These are phyloP conservation scores for Euphrasia confusa DNA, from an alignment of 257 asterid species.

Conservation along the genomic window DNA sequence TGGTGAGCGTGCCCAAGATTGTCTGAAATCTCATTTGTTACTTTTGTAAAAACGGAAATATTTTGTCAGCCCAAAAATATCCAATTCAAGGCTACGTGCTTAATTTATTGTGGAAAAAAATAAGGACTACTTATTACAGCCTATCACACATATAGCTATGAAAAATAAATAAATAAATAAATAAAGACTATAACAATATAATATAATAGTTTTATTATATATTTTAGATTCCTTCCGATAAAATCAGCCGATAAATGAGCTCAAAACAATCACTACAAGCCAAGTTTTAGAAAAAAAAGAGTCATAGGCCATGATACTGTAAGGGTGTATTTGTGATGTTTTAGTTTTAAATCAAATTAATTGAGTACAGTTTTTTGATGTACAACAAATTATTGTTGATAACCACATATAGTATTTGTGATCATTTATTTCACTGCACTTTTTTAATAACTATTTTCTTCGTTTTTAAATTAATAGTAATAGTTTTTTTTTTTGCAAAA, in stretches of 20 bases:
- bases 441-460: no score
- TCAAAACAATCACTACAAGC: not conserved
- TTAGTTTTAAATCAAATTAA: no score
- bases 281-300: no score
- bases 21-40: constrained; percentile 28
- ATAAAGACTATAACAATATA: not conserved
- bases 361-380: no score
- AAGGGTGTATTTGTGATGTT: no score
- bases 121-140: not conserved
- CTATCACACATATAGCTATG: not conserved
- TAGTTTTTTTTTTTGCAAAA: no score
- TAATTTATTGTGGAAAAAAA: constrained; percentile 11
- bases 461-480: no score
- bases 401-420: no score
- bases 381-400: no score
- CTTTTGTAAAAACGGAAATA: constrained; percentile 23
- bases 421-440: no score
- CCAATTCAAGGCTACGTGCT: constrained; percentile 23
- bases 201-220: not conserved
- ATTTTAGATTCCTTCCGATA: not conserved
- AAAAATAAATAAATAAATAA: not conserved
- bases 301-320: no score
- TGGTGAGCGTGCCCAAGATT: constrained; percentile 19
- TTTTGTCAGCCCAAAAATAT: constrained; percentile 4
- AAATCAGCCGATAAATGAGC: constrained; percentile 22